A percentile compares a stretch with the other conserved stretches of the same genome.
Conservation (phyloP, 2,329 filamentous ascomycete genomes). For the Aspergillus tanneri region DNA sequence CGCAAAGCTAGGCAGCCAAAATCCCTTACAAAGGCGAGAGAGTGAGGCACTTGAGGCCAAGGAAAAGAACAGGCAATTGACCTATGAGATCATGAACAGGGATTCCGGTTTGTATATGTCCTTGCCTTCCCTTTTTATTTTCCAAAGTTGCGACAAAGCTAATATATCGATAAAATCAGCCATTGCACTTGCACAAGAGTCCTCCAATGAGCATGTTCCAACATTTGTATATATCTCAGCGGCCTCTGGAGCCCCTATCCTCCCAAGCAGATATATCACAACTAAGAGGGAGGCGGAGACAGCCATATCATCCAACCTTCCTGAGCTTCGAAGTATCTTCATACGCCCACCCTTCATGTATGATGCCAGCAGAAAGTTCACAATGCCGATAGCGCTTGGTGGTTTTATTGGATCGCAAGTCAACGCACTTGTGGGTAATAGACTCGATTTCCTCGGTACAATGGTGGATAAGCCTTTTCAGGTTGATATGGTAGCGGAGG, state of each 20-base stretch:
- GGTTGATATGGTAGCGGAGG: conserved; percentile 82
- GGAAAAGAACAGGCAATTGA: conserved; percentile 72
- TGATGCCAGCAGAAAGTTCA: conserved; percentile 76
- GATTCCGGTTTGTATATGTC: conserved; percentile 57
- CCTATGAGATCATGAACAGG: conserved; percentile 96
- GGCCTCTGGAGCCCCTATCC: conserved; percentile 76
- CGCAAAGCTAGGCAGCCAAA: conserved; percentile 60
- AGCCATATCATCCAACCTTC: conserved; percentile 70
- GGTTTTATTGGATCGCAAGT: conserved; percentile 72
- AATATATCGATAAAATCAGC: conserved; percentile 52
- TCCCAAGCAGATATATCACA: conserved; percentile 80
- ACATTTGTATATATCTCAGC: conserved; percentile 89
- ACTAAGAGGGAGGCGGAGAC: conserved; percentile 91
- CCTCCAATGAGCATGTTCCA: conserved; percentile 61
- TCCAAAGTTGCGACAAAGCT: not conserved
- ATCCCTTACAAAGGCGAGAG: conserved; percentile 65
- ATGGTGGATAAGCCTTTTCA: conserved; percentile 83
- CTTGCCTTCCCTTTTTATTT: not conserved
- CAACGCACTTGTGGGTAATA: conserved; percentile 74
- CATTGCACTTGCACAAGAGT: conserved; percentile 76
- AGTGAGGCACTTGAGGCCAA: conserved; percentile 63
- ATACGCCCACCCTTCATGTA: conserved; percentile 86
- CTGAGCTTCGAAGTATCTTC: conserved; percentile 75
- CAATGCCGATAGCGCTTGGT: conserved; percentile 77
- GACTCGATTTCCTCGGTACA: conserved; percentile 76